phyloP scores from a whole-genome alignment of 176 grass and related monocot species.

The Triticum timopheevii region DNA sequence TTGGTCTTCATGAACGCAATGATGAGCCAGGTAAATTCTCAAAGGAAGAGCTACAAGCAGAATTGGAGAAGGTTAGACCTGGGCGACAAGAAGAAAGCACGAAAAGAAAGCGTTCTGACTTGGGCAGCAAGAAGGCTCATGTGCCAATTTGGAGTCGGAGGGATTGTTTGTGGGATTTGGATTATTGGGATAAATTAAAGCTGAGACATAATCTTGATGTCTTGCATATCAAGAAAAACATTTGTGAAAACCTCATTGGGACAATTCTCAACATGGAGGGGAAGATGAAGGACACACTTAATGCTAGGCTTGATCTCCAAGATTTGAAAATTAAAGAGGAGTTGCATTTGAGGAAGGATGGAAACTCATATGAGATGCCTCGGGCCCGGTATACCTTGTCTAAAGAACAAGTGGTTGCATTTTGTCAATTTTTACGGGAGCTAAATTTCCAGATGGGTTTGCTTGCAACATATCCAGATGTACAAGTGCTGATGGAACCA shows the following conservation, averaged over 20 bases:
- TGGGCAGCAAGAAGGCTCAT: background rate
- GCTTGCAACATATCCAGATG: slow-evolving; percentile 12
- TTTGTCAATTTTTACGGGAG: background rate
- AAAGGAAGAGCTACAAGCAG: background rate
- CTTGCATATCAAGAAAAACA: slow-evolving; percentile 35
- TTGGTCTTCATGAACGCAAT: background rate
- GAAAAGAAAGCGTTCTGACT: background rate
- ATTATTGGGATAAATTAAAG: slow-evolving; percentile 9
- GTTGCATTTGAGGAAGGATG: background rate
- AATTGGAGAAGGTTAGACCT: background rate
- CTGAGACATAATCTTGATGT: slow-evolving; percentile 25
- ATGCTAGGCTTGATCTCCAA: slow-evolving; percentile 28
- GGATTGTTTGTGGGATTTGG: slow-evolving; percentile 11
- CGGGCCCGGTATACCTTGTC: background rate
- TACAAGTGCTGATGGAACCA: background rate
- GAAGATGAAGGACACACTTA: slow-evolving; percentile 22
- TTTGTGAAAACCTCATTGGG: slow-evolving; percentile 9
- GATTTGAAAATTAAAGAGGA: slow-evolving; percentile 22
- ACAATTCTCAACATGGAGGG: background rate
- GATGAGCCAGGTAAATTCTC: background rate
- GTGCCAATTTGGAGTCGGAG: background rate
- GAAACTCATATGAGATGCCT: background rate
- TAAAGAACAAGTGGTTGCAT: background rate
- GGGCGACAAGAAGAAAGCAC: background rate
- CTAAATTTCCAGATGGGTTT: background rate